A percentile compares a stretch with the other conserved stretches of the same genome.
These are phyloP conservation scores for Penicillium rolfsii DNA, from an alignment of 2,329 filamentous ascomycete species.

Conservation along the genomic window DNA sequence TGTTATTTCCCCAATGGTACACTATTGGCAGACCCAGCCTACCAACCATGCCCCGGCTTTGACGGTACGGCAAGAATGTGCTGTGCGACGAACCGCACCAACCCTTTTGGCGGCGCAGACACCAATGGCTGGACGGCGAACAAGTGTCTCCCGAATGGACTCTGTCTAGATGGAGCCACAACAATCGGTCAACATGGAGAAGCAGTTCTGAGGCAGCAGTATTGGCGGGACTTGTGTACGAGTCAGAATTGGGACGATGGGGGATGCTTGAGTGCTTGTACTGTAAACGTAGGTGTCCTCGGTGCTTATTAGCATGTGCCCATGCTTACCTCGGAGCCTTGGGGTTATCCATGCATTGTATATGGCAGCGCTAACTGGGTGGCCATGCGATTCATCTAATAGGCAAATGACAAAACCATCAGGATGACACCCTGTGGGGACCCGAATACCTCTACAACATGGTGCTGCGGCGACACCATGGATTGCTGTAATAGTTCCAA, in stretches of 20 bases:
- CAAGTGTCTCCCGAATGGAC: constrained; percentile 2
- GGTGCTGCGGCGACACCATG: constrained; percentile 1
- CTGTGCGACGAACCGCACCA: constrained; percentile 4
- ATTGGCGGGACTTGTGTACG: constrained; percentile 5
- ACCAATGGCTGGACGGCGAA: constrained; percentile 1
- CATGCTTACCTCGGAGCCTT: no score
- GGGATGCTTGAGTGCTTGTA: not conserved
- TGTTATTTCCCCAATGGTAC: constrained; percentile 3
- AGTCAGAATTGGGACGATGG: not conserved
- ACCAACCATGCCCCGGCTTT: not conserved
- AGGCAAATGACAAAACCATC: not conserved
- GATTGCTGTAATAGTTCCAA: constrained; percentile 2
- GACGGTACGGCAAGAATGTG: not conserved
- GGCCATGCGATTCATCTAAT: not conserved
- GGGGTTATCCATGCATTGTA: not conserved
- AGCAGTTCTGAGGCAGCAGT: not conserved
- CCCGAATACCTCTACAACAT: not conserved
- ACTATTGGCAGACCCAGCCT: not conserved
- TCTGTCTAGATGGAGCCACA: not conserved
- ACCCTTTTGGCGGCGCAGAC: not conserved
- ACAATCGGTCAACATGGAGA: not conserved
- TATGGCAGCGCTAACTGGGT: not conserved
- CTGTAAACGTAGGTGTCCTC: not conserved
- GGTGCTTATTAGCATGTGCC: not conserved
- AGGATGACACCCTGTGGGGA: not conserved